Evolutionary conservation across 345 rosid species (phyloP), one percentile per base, ranked within the genome.

Genomic region (Eucalyptus brandiana): DNA sequence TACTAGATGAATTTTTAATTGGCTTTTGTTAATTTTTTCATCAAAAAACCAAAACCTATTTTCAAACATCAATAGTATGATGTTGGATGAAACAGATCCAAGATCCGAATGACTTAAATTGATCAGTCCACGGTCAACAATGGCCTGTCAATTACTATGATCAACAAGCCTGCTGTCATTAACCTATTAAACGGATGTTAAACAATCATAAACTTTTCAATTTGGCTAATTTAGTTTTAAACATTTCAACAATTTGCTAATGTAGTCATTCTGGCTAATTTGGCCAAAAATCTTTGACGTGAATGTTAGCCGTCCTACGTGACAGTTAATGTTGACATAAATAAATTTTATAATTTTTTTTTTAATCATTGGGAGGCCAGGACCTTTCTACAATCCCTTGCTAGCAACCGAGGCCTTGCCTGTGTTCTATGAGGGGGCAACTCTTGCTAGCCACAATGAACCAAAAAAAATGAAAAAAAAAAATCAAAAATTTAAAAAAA

Each of bases 291-390:
- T 9, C 13, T 56, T 23, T 24, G 62, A 24, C 13, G 0, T 56
- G 30, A 24, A 56, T 56, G 30, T 24, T 0, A 1, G 26, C 6
- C 62, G 0, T 56, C 13, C 13, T 4, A 24, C 1, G 12, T 9
- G 6, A 56, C 1, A 2, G 1, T 56, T 0, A 3, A 0, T 18
- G 24, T 9, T 4, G 30, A 23, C 30, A 56, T 56, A 24, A 9
- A 53, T 53, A 53, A 53, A 53, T 24, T 56, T 56, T 2, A 56
- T 10, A 23, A 23, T 23, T 0, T 1, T 1, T 3, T 54, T 54
- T 54, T 21, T 54, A 1, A 4, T 56, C 62, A 56, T 56, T 24
- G 13, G 28, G 62, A 24, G 30, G 28, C 6, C 1, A 56, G 6
- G 30, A 56, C 62, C 62, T 18, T 56, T 10, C 6, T 24, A 9